These are phyloP conservation scores for Nicotiana undulata DNA, from an alignment of 257 asterid species.

Conservation along the genomic window DNA sequence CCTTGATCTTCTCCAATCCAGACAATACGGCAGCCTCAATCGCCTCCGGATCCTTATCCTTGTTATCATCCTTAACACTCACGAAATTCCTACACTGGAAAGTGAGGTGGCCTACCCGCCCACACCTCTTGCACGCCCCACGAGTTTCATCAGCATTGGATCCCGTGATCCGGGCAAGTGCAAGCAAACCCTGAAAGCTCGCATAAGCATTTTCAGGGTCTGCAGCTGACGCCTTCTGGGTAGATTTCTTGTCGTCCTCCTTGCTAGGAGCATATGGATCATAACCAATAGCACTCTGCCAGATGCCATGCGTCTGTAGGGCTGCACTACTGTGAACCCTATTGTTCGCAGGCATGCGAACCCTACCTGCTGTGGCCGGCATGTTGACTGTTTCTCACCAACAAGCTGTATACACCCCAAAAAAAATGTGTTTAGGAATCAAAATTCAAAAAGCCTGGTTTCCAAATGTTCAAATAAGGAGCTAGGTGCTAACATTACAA, in stretches of 20 bases:
- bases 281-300: slow-evolving; percentile 99
- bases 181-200: slow-evolving; percentile 85
- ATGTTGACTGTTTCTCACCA: slow-evolving; percentile 28
- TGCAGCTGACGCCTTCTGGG: slow-evolving; percentile 27
- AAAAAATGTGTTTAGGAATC: neutral
- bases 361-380: slow-evolving; percentile 99
- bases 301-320: slow-evolving; percentile 95
- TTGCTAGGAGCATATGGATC: slow-evolving; percentile 92
- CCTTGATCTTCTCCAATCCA: slow-evolving; percentile 63
- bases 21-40: slow-evolving; percentile 58
- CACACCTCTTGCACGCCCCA: slow-evolving; percentile 88
- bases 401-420: neutral
- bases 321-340: slow-evolving; percentile 99
- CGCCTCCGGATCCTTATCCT: slow-evolving; percentile 38
- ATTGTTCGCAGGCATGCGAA: slow-evolving; percentile 99
- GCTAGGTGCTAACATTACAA: neutral
- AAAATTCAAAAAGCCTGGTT: neutral
- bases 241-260: slow-evolving; percentile 49
- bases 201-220: slow-evolving; percentile 81
- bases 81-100: slow-evolving; percentile 89
- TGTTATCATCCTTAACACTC: slow-evolving; percentile 65
- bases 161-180: slow-evolving; percentile 79
- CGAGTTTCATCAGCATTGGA: slow-evolving; percentile 88
- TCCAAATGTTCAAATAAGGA: neutral
- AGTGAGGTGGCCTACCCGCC: slow-evolving; percentile 91